A percentile compares a stretch with the other conserved stretches of the same genome.
phyloP scores from a whole-genome alignment of 257 asterid species.

The Asclepias syriaca region DNA sequence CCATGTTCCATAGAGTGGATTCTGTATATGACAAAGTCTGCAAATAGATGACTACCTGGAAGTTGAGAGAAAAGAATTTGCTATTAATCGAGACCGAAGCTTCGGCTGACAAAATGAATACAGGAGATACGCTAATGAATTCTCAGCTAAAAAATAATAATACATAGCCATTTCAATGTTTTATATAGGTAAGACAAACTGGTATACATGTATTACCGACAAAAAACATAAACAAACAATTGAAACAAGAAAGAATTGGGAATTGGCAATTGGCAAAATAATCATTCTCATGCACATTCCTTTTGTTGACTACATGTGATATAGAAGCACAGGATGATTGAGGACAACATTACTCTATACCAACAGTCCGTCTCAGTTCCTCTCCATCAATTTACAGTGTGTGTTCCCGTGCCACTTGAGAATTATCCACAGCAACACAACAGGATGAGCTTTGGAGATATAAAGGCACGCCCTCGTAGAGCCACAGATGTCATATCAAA shows the following conservation, averaged over 20 bases:
- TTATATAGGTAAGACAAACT: constrained; percentile 24
- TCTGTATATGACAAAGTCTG: no score
- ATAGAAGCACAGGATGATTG: constrained; percentile 31
- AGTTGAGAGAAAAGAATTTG: background rate
- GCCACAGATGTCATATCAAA: constrained; percentile 4
- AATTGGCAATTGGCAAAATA: constrained; percentile 22
- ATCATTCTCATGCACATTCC: constrained; percentile 32
- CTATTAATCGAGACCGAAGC: constrained; percentile 1
- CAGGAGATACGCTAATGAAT: constrained; percentile 17
- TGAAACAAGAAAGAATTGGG: constrained; percentile 10
- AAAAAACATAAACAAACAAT: constrained; percentile 15
- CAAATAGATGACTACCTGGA: no score
- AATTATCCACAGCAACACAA: constrained; percentile 24
- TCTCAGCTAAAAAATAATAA: constrained; percentile 32
- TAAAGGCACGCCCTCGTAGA: constrained; percentile 1
- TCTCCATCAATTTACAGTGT: constrained; percentile 49
- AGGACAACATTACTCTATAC: constrained; percentile 42
- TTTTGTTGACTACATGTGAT: constrained; percentile 26
- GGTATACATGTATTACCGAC: constrained; percentile 26
- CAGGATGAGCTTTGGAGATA: constrained; percentile 12
- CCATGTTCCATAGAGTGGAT: no score
- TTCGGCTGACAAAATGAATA: background rate
- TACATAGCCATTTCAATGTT: constrained; percentile 30
- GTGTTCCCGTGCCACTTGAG: constrained; percentile 27
- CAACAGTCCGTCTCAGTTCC: constrained; percentile 28